These are phyloP conservation scores for Barbarea vulgaris DNA, from an alignment of 345 rosid species.

Conservation along the genomic window DNA sequence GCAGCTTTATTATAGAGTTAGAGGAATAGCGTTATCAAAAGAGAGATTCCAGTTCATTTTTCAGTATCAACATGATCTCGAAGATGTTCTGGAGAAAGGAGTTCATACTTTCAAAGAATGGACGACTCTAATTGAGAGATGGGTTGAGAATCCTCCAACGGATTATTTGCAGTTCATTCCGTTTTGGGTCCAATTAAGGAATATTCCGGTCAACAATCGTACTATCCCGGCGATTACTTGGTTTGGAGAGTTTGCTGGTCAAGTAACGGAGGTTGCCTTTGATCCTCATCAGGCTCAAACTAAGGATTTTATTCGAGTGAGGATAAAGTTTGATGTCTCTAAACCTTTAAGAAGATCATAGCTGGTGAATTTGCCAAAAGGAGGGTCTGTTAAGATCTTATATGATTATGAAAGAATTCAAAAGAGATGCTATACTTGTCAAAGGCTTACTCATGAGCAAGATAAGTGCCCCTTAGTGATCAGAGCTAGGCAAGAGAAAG, in stretches of 20 bases:
- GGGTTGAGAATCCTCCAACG: not conserved
- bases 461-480: not conserved
- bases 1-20: not conserved
- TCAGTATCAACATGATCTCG: not conserved
- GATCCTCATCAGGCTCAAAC: not conserved
- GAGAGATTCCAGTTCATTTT: not conserved
- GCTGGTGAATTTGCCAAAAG: not conserved
- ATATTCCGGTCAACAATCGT: not conserved
- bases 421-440: not conserved
- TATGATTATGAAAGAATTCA: not conserved
- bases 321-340: not conserved
- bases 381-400: not conserved
- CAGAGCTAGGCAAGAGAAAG: too few species aligned
- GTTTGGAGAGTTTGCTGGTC: not conserved
- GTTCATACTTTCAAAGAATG: not conserved
- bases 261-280: rapidly evolving
- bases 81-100: not conserved
- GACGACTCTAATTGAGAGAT: not conserved
- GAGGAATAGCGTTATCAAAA: not conserved
- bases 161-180: not conserved
- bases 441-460: not conserved
- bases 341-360: not conserved
- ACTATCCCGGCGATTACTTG: too few species aligned
- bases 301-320: not conserved
- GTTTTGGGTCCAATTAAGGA: not conserved